Percentiles rank a stretch among this genome's conserved stretches.
These are phyloP conservation scores for Neurospora terricola DNA, from an alignment of 495 filamentous ascomycete genomes.

Conservation along the genomic window DNA sequence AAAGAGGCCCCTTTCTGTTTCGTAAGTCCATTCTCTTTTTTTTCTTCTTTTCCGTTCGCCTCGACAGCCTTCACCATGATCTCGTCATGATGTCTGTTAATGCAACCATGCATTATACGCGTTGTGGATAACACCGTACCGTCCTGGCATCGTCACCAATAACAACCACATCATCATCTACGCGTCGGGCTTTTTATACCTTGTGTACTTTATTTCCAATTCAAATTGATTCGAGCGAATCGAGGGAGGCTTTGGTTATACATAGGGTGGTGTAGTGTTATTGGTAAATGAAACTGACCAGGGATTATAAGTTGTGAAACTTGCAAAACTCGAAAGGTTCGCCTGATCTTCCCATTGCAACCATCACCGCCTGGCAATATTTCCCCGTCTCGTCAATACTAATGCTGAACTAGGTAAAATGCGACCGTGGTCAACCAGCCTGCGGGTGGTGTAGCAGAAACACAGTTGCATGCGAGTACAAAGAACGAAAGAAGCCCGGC, in stretches of 20 bases:
- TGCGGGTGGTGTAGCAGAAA: conserved; percentile 87
- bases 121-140: neutral
- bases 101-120: neutral
- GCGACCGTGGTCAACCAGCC: conserved; percentile 70
- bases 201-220: neutral
- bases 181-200: neutral
- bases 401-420: conserved; percentile 48
- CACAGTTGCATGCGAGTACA: conserved; percentile 68
- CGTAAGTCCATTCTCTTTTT: conserved; percentile 24
- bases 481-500: conserved; percentile 76
- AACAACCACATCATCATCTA: neutral
- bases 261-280: neutral
- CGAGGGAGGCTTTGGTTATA: no score
- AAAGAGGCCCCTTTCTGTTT: conserved; percentile 51
- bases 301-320: neutral
- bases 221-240: neutral
- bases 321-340: neutral
- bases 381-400: neutral
- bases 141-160: neutral
- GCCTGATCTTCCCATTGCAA: neutral
- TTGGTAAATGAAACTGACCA: neutral
- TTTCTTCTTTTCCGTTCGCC: neutral
- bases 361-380: neutral
- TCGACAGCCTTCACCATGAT: neutral
- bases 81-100: neutral